Percentiles rank a stretch among this genome's conserved stretches.
phyloP scores from a whole-genome alignment of 2,329 filamentous ascomycete species.

The Cordyceps militaris region DNA sequence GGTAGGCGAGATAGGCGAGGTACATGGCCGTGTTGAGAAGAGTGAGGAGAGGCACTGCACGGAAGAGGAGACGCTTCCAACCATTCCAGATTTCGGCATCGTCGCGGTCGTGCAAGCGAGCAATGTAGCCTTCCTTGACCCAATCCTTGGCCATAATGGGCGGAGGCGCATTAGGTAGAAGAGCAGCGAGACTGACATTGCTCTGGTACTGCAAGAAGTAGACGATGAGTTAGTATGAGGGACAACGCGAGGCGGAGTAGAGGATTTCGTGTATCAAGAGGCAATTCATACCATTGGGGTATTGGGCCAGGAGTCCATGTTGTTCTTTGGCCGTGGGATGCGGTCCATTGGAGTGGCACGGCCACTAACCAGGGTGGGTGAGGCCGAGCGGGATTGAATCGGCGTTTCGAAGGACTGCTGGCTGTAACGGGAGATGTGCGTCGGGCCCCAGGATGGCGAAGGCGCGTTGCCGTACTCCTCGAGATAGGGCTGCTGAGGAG shows the following conservation, averaged over 20 bases:
- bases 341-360: conserved; percentile 20
- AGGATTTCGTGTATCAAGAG: not conserved
- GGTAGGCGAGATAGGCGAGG: conserved; percentile 42
- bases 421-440: conserved; percentile 15
- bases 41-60: conserved; percentile 31
- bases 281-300: conserved; percentile 20
- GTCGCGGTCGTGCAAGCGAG: conserved; percentile 35
- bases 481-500: conserved; percentile 15
- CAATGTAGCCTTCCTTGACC: conserved; percentile 27
- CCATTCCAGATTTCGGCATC: conserved; percentile 38
- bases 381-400: conserved; percentile 20
- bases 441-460: conserved; percentile 14
- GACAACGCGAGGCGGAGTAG: not conserved
- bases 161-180: conserved; percentile 27
- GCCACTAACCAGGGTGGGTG: conserved; percentile 25
- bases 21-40: conserved; percentile 36
- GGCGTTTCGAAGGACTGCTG: conserved; percentile 16
- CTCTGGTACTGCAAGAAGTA: conserved; percentile 31
- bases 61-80: conserved; percentile 35
- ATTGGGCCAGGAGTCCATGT: conserved; percentile 20
- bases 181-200: conserved; percentile 33
- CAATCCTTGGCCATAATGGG: conserved; percentile 27
- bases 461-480: conserved; percentile 20
- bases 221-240: conserved; percentile 1
- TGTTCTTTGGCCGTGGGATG: conserved; percentile 16